phyloP scores from a whole-genome alignment of 495 filamentous ascomycete species.

The Aspergillus avenaceus region DNA sequence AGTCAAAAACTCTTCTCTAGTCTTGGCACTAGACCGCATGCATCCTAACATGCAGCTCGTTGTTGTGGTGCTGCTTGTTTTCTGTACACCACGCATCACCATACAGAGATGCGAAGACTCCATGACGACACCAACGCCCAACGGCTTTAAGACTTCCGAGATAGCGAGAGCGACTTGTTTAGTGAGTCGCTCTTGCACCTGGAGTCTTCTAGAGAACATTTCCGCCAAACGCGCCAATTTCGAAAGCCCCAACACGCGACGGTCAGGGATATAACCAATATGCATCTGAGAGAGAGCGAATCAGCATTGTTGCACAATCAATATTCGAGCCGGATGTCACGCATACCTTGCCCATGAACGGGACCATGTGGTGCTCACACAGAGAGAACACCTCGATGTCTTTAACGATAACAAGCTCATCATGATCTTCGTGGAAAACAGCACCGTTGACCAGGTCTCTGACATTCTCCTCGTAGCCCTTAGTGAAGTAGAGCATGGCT shows the following conservation, averaged over 20 bases:
- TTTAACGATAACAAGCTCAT: conserved; percentile 95
- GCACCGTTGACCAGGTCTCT: conserved; percentile 89
- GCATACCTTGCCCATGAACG: conserved; percentile 85
- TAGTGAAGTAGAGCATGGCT: conserved; percentile 98
- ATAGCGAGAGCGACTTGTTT: conserved; percentile 95
- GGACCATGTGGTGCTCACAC: conserved; percentile 97
- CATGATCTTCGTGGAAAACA: conserved; percentile 95
- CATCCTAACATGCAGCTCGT: conserved; percentile 96
- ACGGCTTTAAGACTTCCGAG: conserved; percentile 85
- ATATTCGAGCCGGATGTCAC: not conserved
- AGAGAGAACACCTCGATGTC: conserved; percentile 95
- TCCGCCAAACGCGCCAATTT: conserved; percentile 94
- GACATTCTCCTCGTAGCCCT: conserved; percentile 96
- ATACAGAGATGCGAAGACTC: conserved; percentile 98
- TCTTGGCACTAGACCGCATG: conserved; percentile 89
- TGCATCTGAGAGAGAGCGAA: conserved; percentile 65
- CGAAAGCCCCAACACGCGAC: conserved; percentile 86
- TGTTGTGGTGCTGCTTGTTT: conserved; percentile 79
- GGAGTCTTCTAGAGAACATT: conserved; percentile 90
- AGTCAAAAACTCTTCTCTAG: conserved; percentile 88
- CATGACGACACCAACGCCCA: conserved; percentile 92
- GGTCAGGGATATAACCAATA: conserved; percentile 91
- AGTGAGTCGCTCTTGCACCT: conserved; percentile 93
- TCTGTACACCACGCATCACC: conserved; percentile 94
- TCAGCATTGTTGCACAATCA: not conserved